Evolutionary conservation across 2,329 filamentous ascomycete species (phyloP).

Genomic region (Aspergillus puulaauensis): DNA sequence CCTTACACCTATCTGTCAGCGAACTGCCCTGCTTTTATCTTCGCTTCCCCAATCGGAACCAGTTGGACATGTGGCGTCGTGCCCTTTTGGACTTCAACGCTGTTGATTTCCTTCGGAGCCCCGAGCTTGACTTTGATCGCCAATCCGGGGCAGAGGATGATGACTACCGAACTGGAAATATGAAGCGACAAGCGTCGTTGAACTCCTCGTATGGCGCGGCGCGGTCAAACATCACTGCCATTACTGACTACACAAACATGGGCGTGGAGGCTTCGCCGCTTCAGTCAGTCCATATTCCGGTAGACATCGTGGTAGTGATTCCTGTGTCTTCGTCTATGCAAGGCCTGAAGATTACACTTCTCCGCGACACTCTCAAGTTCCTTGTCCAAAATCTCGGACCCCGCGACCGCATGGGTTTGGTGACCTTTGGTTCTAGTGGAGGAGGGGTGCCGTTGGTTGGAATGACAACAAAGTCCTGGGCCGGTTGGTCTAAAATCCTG

Average conservation of each 20-base stretch:
- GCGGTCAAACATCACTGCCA: constrained; percentile 81
- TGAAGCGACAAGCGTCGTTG: constrained; percentile 75
- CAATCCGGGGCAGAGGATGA: constrained; percentile 82
- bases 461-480: constrained; percentile 95
- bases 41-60: constrained; percentile 73
- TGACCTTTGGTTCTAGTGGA: constrained; percentile 92
- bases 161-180: constrained; percentile 63
- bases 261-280: constrained; percentile 50
- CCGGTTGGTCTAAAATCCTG: constrained; percentile 83
- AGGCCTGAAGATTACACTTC: constrained; percentile 94
- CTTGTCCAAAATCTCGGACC: constrained; percentile 88
- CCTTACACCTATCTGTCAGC: constrained; percentile 83
- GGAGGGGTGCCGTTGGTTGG: constrained; percentile 94
- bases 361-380: constrained; percentile 88
- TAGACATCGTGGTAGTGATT: constrained; percentile 94
- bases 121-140: constrained; percentile 76
- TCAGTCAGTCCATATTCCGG: constrained; percentile 82
- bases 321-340: constrained; percentile 99
- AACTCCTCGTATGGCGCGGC: constrained; percentile 79
- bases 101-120: constrained; percentile 63
- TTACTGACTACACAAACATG: constrained; percentile 86
- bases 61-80: constrained; percentile 88
- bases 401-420: constrained; percentile 91
- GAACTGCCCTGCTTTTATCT: constrained; percentile 95
- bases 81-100: constrained; percentile 81